Conservation (phyloP, 176 grass and related monocot genomes). For the Rhynchospora tenuis region DNA sequence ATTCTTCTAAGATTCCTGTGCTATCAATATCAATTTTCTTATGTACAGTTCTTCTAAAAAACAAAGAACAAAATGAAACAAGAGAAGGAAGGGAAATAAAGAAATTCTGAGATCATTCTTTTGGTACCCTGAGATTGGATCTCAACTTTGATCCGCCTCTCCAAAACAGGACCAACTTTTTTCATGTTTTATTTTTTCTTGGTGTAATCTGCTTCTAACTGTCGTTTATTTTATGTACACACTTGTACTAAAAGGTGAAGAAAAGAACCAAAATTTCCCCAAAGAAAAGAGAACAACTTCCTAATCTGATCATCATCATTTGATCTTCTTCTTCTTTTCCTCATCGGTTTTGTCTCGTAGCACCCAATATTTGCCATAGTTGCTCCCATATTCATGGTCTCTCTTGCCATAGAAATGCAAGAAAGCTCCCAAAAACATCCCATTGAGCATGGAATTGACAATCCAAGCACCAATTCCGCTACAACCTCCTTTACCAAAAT, state of each 20-base stretch:
- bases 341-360: slow-evolving; percentile 2
- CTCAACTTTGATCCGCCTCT: slow-evolving; percentile 16
- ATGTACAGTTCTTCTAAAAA: neutral
- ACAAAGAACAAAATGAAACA: neutral
- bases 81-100: neutral
- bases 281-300: neutral
- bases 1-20: neutral
- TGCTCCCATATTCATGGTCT: slow-evolving; percentile 26
- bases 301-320: slow-evolving; percentile 1
- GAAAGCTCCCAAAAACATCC: slow-evolving; percentile 58
- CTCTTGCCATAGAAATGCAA: slow-evolving; percentile 59
- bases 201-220: slow-evolving; percentile 9
- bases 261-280: neutral
- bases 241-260: neutral
- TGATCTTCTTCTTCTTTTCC: slow-evolving; percentile 23
- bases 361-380: neutral
- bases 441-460: slow-evolving; percentile 78
- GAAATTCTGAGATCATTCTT: neutral
- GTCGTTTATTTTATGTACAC: slow-evolving; percentile 32
- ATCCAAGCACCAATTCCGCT: slow-evolving; percentile 82
- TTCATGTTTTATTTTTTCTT: neutral
- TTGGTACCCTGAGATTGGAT: neutral
- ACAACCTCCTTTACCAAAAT: slow-evolving; percentile 72
- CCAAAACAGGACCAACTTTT: slow-evolving; percentile 8
- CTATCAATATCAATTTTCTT: slow-evolving; percentile 4